Conservation (phyloP, 2,329 filamentous ascomycete genomes). For the Pseudocercospora vitis region DNA sequence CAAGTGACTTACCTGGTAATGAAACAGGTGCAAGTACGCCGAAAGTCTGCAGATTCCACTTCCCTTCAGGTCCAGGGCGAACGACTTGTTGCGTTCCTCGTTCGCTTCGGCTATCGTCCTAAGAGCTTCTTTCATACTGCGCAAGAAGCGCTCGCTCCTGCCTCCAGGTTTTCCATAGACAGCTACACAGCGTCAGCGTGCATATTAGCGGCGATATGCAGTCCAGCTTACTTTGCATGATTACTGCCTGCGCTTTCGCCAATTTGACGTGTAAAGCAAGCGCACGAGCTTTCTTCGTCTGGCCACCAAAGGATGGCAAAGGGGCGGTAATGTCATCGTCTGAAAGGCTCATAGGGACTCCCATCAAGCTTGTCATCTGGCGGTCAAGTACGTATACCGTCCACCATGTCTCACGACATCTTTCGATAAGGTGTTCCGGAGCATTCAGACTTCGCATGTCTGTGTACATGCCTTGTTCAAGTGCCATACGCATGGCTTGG, state of each 20-base stretch:
- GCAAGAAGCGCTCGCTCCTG: conserved; percentile 24
- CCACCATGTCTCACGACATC: conserved; percentile 56
- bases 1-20: conserved; percentile 25
- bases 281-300: conserved; percentile 42
- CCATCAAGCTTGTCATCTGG: conserved; percentile 57
- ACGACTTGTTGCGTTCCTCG: conserved; percentile 24
- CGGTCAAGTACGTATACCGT: conserved; percentile 56
- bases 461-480: conserved; percentile 55
- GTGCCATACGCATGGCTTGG: conserved; percentile 53
- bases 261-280: conserved; percentile 50
- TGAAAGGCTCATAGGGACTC: conserved; percentile 50
- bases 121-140: conserved; percentile 28
- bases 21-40: conserved; percentile 30
- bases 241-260: conserved; percentile 47
- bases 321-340: conserved; percentile 53
- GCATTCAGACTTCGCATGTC: conserved; percentile 50
- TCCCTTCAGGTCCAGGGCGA: conserved; percentile 19
- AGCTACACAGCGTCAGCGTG: conserved; percentile 18
- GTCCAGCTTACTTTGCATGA: conserved; percentile 45
- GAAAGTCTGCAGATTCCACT: conserved; percentile 18
- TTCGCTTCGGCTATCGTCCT: conserved; percentile 26
- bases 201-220: not conserved
- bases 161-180: conserved; percentile 27
- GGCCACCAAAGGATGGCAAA: conserved; percentile 47
- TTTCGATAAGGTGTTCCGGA: conserved; percentile 44